Percentiles rank a stretch among this genome's conserved stretches.
Conservation (phyloP, 202 grass and related monocot genomes). For the Schoenoplectus tabernaemontani region DNA sequence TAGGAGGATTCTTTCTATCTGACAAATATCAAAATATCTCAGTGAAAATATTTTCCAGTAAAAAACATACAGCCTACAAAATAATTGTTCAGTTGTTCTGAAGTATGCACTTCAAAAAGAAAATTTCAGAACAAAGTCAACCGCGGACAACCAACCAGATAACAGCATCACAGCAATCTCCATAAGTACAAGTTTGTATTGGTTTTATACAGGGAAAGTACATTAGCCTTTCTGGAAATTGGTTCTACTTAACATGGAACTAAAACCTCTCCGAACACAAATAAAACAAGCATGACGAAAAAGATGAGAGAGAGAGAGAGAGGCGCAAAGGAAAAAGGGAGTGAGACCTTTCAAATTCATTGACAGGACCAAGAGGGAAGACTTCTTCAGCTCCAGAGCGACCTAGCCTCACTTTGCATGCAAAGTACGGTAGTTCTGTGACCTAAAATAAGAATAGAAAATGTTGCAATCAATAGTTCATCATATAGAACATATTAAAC, state of each 20-base stretch:
- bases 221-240: too few species aligned
- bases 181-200: too few species aligned
- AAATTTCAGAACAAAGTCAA: background rate
- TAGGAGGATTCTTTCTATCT: background rate
- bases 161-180: too few species aligned
- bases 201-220: too few species aligned
- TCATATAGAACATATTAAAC: too few species aligned
- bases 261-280: background rate
- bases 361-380: slow-evolving; percentile 69
- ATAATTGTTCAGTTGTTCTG: background rate
- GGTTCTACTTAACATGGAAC: too few species aligned
- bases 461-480: slow-evolving; percentile 6
- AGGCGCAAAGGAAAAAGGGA: too few species aligned
- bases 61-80: background rate
- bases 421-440: slow-evolving; percentile 84
- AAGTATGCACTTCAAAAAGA: background rate
- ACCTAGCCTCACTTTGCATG: slow-evolving; percentile 73
- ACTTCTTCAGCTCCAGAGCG: slow-evolving; percentile 64
- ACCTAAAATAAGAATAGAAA: slow-evolving; percentile 45
- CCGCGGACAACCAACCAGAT: background rate
- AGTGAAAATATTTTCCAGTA: background rate
- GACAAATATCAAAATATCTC: background rate
- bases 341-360: slow-evolving; percentile 85
- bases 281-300: background rate
- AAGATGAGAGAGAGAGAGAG: background rate